phyloP scores from a whole-genome alignment of 352 stramenopile genomes.

The Phytophthora agathidicida region DNA sequence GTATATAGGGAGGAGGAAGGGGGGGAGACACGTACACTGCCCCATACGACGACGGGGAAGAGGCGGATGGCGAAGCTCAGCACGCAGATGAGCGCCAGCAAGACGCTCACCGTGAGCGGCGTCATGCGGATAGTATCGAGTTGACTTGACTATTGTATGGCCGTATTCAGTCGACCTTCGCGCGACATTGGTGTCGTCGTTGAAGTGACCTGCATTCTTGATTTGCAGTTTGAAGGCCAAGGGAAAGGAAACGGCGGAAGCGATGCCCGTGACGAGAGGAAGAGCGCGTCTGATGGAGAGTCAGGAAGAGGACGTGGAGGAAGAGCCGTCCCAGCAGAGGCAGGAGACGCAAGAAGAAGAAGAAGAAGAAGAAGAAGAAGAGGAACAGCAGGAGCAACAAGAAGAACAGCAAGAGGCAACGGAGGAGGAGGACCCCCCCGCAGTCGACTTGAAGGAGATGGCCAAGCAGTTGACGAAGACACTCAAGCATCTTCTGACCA shows the following conservation, averaged over 20 bases:
- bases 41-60: constrained; percentile 92
- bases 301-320: constrained; percentile 28
- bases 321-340: constrained; percentile 13
- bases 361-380: constrained; percentile 18
- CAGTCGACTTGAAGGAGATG: constrained; percentile 39
- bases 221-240: constrained; percentile 20
- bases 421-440: constrained; percentile 9
- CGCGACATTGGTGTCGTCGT: constrained; percentile 31
- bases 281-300: constrained; percentile 38
- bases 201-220: constrained; percentile 50
- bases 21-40: constrained; percentile 58
- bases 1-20: background rate
- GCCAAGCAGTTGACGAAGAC: constrained; percentile 41
- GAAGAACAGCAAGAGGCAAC: constrained; percentile 16
- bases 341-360: constrained; percentile 22
- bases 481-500: constrained; percentile 39
- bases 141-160: constrained; percentile 6
- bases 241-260: constrained; percentile 6
- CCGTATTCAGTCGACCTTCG: constrained; percentile 47
- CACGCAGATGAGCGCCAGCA: constrained; percentile 86
- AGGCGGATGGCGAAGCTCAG: constrained; percentile 92
- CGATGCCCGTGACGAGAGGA: constrained; percentile 43
- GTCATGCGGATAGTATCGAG: constrained; percentile 20
- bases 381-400: constrained; percentile 3
- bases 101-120: constrained; percentile 34